Evolutionary conservation across 2,329 filamentous ascomycete genomes (phyloP), one percentile per base, ranked within the genome.

Genomic region (Chaetomium sp.): DNA sequence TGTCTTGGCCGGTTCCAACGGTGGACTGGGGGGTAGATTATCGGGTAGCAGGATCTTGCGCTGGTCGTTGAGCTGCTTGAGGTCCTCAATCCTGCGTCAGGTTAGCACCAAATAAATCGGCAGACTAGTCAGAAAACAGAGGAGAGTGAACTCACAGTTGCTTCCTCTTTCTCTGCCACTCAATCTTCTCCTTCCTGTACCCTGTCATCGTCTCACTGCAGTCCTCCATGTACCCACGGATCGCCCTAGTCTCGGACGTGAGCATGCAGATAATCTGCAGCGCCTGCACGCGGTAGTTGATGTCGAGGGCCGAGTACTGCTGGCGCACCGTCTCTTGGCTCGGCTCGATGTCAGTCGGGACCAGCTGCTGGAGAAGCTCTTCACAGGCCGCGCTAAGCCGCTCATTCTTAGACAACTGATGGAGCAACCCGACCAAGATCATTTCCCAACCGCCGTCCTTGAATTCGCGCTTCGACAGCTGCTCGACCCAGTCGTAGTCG

Each of bases 101-200:
- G 42, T 57, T 37, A 65, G 65, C 56, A 56, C 52, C 54, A 46
- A 14, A 42, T 11, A 19, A 19, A 9, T 9, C 6, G n/a, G 36
- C 14, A 4, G 7, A 27, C 19, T 27, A 27, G 19, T 27, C 19
- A 27, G 19, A 27, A 27, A 33, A 32, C 43, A 2, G n/a, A 50
- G n/a, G 12, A 40, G 58, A 38, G 1, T 40, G 8, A 6, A 79
- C 82, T 71, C 74, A 85, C 81, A 77, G 75, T 70, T 81, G 78
- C 63, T 85, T 85, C 61, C 88, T 85, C 63, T 88, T 83, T 61
- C 91, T 83, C 72, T 97, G 92, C 72, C 85, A 87, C 62, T 95
- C 89, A 59, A 96, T 96, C 74, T 96, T 96, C 68, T 95, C 88
- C 71, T 99, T 99, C 49, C 94, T 86, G 67, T 95, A 90, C 53